Base-by-base conservation (phyloP, 148 eudicot species). In the Camellia sinensis region DNA sequence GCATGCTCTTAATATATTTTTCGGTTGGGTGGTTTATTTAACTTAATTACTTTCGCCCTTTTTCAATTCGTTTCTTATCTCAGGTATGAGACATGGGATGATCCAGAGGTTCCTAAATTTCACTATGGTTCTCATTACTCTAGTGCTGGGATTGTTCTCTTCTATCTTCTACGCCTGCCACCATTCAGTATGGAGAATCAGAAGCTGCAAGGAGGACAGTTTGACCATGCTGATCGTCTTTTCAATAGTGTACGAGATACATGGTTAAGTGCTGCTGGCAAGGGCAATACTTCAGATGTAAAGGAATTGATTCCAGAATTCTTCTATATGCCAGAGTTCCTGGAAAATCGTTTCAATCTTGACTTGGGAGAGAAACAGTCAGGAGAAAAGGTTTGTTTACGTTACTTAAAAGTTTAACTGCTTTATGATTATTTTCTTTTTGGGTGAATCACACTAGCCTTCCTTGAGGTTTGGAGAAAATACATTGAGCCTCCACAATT, bases 81-180 rank as follows among this genome's bases (percentile, higher is more conserved):
- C 85, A 97, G 99, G 86, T 92, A 89, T 83, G 99, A 97, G 80
- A 97, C 95, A 87, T 97, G 99, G 99, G 99, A 97, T 88, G 99
- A 97, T 90, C 99, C 99, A 5, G 99, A 97, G 83, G 89, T 92
- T 83, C 99, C 99, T 18, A 97, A 97, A 75, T 97, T 97, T 83
- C 99, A 97, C 85, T 97, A 97, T 80, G 99, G 99, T 13, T 97
- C 99, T 78, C 99, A 97, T 86, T 97, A 97, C 86, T 97, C 99
- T 56, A 97, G 99, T 84, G 99, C 99, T 78, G 99, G 99, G 74
- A 97, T 90, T 67, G 97, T 97, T 83, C 99, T 97, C 82, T 97
- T 97, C 85, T 97, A 97, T 90, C 95, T 97, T 69, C 66, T 97
- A 46, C 95, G 99, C 43, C 80, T 97, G 78, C 99, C 98, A 74